Base-by-base conservation (phyloP, 164 flowering plant genomes). In the Brasenia schreberi region DNA sequence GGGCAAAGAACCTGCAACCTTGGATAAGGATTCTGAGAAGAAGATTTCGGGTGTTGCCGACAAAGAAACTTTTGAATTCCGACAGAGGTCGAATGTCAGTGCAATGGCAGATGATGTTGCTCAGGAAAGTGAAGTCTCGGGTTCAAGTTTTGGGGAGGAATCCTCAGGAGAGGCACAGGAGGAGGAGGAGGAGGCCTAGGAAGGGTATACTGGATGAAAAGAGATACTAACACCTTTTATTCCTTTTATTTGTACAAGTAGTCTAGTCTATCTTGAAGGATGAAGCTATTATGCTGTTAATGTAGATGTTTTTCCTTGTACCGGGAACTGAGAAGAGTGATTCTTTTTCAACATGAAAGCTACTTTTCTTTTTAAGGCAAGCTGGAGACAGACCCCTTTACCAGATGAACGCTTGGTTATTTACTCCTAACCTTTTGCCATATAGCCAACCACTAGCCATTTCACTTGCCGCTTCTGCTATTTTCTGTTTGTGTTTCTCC, bases 1-100 rank as follows among this genome's bases (percentile, higher is more conserved):
- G 61, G 78, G 77, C 7, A 85, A 76, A 49, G 87, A 80, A 17
- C 76, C 75, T 11, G 72, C 68, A 53, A 65, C 72, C 52, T 60
- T 39, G 16, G 79, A 75, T 1, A 78, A 73, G 71, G 80, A 76
- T 45, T 63, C 65, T 4, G 85, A 45, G 43, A 64, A 73, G 53
- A 66, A 52, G 71, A 83, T 72, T n/a, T 27, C 59, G 18, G 52
- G 56, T 18, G 65, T 65, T 4, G 69, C 72, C 10, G 77, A 53
- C 65, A 75, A 43, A 62, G 70, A 69, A 18, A 67, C 56, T 44
- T 73, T 67, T 49, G 76, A 77, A 66, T 39, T 63, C 66, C 71
- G 19, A 63, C 65, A 19, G 64, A 64, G 67, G 59, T 9, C 56
- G 12, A 49, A 49, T 49, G 56, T 14, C 4, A 4, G 16, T 49